Evolutionary conservation across 495 filamentous ascomycete species (phyloP).

Genomic region (Aspergillus nidulans): DNA sequence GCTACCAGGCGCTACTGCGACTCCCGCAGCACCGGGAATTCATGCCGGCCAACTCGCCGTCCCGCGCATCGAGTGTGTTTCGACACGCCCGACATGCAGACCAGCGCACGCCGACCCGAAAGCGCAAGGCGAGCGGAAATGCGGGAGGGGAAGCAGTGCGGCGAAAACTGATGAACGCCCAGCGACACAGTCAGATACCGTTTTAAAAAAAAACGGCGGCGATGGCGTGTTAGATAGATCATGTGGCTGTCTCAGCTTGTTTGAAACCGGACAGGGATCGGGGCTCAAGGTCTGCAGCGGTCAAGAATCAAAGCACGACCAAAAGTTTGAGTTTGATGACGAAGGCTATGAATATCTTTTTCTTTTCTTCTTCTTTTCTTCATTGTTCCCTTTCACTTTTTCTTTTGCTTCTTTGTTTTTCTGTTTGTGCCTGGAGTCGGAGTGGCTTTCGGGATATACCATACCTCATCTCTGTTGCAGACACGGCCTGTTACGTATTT

Average conservation of each 20-base stretch:
- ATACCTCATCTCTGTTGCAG: slow-evolving; percentile 4
- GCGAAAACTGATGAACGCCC: slow-evolving; percentile 46
- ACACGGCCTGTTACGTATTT: slow-evolving; percentile 4
- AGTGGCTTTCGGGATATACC: slow-evolving; percentile 18
- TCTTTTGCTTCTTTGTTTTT: background rate
- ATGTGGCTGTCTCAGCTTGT: background rate
- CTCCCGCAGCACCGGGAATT: slow-evolving; percentile 52
- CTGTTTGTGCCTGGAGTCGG: slow-evolving; percentile 8
- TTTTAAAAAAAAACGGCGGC: too few relatives aligned
- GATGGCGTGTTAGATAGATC: background rate
- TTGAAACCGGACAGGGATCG: background rate
- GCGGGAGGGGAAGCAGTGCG: slow-evolving; percentile 42
- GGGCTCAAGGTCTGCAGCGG: slow-evolving; percentile 5
- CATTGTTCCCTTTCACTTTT: background rate
- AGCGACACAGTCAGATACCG: slow-evolving; percentile 38
- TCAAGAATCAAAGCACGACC: slow-evolving; percentile 9
- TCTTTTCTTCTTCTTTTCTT: background rate
- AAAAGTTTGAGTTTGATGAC: slow-evolving; percentile 18
- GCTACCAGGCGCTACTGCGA: slow-evolving; percentile 63
- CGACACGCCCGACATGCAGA: slow-evolving; percentile 41
- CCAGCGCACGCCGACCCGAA: slow-evolving; percentile 40
- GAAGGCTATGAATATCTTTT: slow-evolving; percentile 9
- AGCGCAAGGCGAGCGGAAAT: slow-evolving; percentile 38
- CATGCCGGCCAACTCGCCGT: slow-evolving; percentile 46
- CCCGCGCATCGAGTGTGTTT: slow-evolving; percentile 45